These are phyloP conservation scores for Quercus ilex DNA, from an alignment of 306 rosid genomes.

Conservation along the genomic window DNA sequence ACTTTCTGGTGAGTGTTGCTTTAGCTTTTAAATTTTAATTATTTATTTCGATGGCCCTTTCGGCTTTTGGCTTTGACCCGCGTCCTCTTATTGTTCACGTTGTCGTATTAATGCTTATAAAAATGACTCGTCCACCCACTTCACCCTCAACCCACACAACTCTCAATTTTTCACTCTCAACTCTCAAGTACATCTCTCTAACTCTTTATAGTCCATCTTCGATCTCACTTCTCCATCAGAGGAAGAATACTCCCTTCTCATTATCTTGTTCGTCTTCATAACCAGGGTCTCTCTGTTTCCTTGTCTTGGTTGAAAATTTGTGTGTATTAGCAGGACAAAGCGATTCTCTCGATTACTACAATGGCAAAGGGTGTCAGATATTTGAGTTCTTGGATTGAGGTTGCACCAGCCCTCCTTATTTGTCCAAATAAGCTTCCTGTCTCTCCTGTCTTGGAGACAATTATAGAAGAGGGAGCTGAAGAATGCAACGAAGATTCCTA, in stretches of 20 bases:
- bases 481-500: no score
- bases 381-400: no score
- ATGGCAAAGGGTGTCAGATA: slow-evolving; percentile 29
- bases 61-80: no score
- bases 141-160: neutral
- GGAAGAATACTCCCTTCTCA: neutral
- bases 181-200: neutral
- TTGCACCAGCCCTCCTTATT: no score
- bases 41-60: no score
- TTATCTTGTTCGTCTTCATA: no score
- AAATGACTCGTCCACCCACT: slow-evolving; percentile 7
- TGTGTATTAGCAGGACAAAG: neutral
- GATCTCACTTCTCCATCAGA: neutral
- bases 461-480: no score
- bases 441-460: no score
- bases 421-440: no score
- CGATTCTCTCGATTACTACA: neutral
- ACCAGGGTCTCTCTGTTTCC: no score
- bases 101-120: neutral
- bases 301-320: neutral
- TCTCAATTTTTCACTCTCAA: neutral
- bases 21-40: no score
- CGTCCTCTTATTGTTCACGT: neutral
- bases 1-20: no score
- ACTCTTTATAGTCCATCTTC: neutral